Evolutionary conservation across 306 rosid species (phyloP), one percentile per base, ranked within the genome.

Genomic region (Neltuma alba): DNA sequence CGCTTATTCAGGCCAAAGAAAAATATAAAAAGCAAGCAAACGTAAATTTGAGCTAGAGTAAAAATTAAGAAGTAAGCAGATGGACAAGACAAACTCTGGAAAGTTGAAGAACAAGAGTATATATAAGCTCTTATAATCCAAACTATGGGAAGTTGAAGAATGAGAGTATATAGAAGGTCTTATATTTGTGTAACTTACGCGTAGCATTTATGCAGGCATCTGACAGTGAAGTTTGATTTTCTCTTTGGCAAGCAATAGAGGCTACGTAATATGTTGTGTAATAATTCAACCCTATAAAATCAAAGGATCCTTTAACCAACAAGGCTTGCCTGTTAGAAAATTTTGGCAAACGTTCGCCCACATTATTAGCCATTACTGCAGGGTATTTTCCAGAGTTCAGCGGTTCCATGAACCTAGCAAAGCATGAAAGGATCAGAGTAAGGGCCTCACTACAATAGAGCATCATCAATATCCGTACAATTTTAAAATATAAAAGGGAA

Each of bases 201-300:
- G 64, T 41, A 4, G 33, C 2, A 36, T 16, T 74, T 55, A 47
- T 5, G 6, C 63, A 67, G 42, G 72, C 0, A 36, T 83, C 87
- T 44, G 80, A 63, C 16, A 16, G 3, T 12, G 15, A 30, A 50
- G 77, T 83, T 54, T 15, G 34, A 15, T 45, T 37, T 5, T 1
- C 52, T 23, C 14, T 41, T 60, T 50, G 80, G 61, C 58, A 16
- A 45, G 83, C 74, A 54, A 38, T 41, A 64, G 48, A 9, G 36
- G n/a, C 37, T 40, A 36, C 87, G 66, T 78, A 87, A 25, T 9
- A 14, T 20, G 86, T 2, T 30, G 84, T 64, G 71, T 87, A 87
- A 69, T 87, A 87, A 75, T 84, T 87, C 21, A 87, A 38, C 67
- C 91, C 91, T 9, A 88, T 69, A 68, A 85, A 88, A 72, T 88